Conservation (phyloP, 768 basidiomycete genomes). For the Boletus barrowsii region DNA sequence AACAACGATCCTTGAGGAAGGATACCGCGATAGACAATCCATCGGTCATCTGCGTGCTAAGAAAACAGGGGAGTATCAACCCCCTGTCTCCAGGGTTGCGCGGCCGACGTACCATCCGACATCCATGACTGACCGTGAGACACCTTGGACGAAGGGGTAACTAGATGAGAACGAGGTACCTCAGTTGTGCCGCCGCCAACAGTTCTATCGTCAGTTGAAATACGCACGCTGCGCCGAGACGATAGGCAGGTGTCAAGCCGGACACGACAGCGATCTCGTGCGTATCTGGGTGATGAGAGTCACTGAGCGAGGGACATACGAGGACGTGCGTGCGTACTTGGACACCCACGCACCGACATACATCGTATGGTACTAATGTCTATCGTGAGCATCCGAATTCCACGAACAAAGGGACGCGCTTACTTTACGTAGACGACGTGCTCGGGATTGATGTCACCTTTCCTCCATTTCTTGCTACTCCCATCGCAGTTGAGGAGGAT, state of each 20-base stretch:
- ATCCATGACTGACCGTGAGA: not conserved
- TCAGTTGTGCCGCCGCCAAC: not conserved
- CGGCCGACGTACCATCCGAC: not conserved
- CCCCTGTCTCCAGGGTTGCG: not conserved
- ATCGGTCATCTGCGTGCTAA: not conserved
- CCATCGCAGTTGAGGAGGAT: not conserved
- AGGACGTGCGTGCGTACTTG: not conserved
- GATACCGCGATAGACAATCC: too few species aligned
- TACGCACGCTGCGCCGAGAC: not conserved
- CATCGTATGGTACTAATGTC: not conserved
- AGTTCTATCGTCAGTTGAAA: not conserved
- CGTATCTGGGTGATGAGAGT: not conserved
- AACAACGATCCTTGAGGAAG: too few species aligned
- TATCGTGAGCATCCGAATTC: not conserved
- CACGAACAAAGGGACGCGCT: not conserved
- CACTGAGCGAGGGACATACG: not conserved
- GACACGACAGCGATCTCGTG: not conserved
- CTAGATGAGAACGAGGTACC: not conserved
- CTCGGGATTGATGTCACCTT: not conserved
- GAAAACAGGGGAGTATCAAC: not conserved
- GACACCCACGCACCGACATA: not conserved
- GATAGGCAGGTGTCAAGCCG: not conserved
- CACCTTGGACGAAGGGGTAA: not conserved
- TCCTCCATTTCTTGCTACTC: not conserved
- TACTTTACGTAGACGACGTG: not conserved